These are phyloP conservation scores for Citrus medica DNA, from an alignment of 345 rosid species.

Conservation along the genomic window DNA sequence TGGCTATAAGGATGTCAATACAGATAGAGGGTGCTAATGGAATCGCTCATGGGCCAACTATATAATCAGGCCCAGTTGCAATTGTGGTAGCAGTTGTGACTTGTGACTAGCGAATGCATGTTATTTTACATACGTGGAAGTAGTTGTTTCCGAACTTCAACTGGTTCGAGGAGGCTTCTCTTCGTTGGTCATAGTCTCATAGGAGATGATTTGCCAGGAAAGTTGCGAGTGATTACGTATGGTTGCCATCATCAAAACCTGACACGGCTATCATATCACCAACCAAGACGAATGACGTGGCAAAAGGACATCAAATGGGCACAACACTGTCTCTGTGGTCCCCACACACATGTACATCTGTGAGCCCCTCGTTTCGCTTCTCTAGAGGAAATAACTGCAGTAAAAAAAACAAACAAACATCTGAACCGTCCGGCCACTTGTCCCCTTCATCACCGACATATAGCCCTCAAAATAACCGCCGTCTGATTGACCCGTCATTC, in stretches of 20 bases:
- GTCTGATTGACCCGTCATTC: constrained; percentile 25
- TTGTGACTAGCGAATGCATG: no score
- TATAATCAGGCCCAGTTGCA: no score
- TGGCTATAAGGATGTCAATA: no score
- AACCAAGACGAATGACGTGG: constrained; percentile 30
- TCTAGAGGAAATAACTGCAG: background rate
- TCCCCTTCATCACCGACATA: constrained; percentile 35
- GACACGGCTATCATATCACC: constrained; percentile 27
- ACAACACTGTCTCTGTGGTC: constrained; percentile 12
- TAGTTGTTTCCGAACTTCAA: no score
- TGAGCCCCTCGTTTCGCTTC: background rate
- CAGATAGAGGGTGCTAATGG: no score
- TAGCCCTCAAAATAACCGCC: constrained; percentile 29
- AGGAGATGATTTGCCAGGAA: background rate
- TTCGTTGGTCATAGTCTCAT: no score
- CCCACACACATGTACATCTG: background rate
- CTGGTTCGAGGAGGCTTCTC: background rate
- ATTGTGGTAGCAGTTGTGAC: no score
- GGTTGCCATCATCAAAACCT: constrained; percentile 25
- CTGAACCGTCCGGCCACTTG: constrained; percentile 39
- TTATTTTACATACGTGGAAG: no score
- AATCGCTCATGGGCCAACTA: no score
- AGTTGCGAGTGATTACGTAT: constrained; percentile 20
- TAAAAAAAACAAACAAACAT: background rate
- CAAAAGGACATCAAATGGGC: background rate